Base-by-base conservation (phyloP, 306 rosid genomes). In the Casuarina cunninghamiana region DNA sequence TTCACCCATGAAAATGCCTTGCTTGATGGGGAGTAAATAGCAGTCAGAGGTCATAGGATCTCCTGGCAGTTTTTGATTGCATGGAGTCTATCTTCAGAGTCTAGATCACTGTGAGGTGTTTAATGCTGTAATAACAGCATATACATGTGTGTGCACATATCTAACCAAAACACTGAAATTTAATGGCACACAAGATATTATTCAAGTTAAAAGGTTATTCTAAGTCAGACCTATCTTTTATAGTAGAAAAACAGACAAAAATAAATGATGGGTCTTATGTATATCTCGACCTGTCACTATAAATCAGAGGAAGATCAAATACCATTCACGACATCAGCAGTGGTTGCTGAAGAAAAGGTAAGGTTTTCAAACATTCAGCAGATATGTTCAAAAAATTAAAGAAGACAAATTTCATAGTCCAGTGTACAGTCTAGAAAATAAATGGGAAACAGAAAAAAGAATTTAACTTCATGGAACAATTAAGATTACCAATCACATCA, bases 401-500 rank as follows among this genome's bases (percentile, higher is more conserved):
- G 37, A 53, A 26, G 21, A 32, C 77, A 55, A 7, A 10, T 54
- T 19, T 19, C n/a, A 37, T 54, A 43, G 5, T 55, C 69, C 44
- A 50, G 43, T 53, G 69, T 13, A 12, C 48, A 17, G 2, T 60
- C 46, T 11, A 71, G 72, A 32, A 26, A 71, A 38, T 5, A 38
- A 49, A 49, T 16, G 8, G 44, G 12, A 58, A 51, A 50, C 61
- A 60, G 71, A 32, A 26, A 84, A 63, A 79, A 72, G 38, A 62
- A 77, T 54, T 44, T 9, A 73, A 77, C 51, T 26, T 72, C 79
- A 83, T 38, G 75, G 71, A 73, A 57, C 68, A 77, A 77, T 60
- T 75, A n/a, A 54, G 16, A 45, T 85, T 91, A 94, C 98, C 98
- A 68, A 94, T 82, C 58, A 89, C 95, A 79, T 94, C 97, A 71